phyloP scores from a whole-genome alignment of 208 protist species.

The Acanthamoeba royreba region DNA sequence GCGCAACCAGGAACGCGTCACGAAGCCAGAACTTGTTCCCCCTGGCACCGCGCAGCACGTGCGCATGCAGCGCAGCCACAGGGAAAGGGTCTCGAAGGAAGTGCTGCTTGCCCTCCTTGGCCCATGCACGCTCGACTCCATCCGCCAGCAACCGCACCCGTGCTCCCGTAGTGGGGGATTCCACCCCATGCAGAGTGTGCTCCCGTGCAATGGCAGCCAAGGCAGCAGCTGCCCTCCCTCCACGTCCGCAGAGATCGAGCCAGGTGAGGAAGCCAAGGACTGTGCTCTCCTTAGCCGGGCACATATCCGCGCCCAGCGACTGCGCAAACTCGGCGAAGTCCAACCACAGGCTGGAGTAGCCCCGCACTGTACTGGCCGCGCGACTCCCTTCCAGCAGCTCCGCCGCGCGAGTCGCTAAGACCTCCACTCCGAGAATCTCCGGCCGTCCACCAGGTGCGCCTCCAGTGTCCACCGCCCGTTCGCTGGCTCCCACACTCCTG shows the following conservation, averaged over 20 bases:
- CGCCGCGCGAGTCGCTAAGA: neutral
- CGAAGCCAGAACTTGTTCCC: neutral
- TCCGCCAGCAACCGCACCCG: neutral
- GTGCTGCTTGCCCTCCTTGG: neutral
- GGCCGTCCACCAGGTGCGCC: neutral
- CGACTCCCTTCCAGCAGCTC: neutral
- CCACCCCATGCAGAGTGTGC: neutral
- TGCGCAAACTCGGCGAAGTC: neutral
- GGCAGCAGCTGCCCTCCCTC: neutral
- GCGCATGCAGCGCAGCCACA: neutral
- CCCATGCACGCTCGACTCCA: neutral
- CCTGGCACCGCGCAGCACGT: neutral
- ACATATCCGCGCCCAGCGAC: neutral
- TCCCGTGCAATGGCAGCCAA: neutral
- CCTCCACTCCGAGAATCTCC: neutral
- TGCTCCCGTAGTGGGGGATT: neutral
- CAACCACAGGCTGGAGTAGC: neutral
- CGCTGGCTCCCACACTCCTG: neutral
- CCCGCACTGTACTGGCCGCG: neutral
- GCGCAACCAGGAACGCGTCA: neutral
- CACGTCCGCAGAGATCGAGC: neutral
- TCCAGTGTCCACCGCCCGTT: neutral
- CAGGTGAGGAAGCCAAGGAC: neutral
- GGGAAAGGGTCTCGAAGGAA: neutral
- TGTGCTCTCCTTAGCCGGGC: neutral